Evolutionary conservation across 805 yeast species (phyloP), one percentile per base, ranked within the genome.

Genomic region (Komagataella ulmi): DNA sequence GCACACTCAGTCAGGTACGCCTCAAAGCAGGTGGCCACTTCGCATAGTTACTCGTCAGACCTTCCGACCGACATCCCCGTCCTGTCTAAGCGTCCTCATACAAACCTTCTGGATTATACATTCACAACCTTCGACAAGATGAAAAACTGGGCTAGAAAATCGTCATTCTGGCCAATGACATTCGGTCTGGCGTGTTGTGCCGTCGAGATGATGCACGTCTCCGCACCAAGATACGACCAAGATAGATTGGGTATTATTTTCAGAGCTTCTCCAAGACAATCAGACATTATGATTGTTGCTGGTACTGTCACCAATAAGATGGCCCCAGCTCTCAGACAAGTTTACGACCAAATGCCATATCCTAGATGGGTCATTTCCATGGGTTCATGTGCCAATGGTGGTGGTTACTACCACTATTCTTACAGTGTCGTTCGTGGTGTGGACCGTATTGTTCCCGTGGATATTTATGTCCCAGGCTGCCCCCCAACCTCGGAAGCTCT

Each of bases 381-480:
- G 96, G 96, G 96, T 49, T 83, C 91, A 6, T 87, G 96, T 71
- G 96, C 96, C 56, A 87, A 87, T 65, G 96, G 96, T 56, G 96
- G 96, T 55, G 96, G 96, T 40, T 87, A 87, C 70, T 87, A 87
- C 71, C 95, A 87, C 68, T 87, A 87, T 69, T 84, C 93, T 8
- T 87, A 87, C 70, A 78, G 89, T 46, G 95, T 88, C 23, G 95
- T 88, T 19, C 76, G 96, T 64, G 96, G 96, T 49, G 88, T 93
- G 62, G 96, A 87, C 72, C 73, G 96, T 63, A 75, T 87, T 52
- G 83, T 88, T 47, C 96, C 96, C 14, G 95, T 87, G 23, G 96
- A 87, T 66, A 84, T 87, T 45, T 87, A 88, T 63, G 95, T 87
- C 51, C 96, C 96, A 17, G 96, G 96, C 7, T 87, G 96, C 69